Percentiles rank a stretch among this genome's conserved stretches.
phyloP scores from a whole-genome alignment of 2,329 filamentous ascomycete genomes.

The Exserohilum turcica region DNA sequence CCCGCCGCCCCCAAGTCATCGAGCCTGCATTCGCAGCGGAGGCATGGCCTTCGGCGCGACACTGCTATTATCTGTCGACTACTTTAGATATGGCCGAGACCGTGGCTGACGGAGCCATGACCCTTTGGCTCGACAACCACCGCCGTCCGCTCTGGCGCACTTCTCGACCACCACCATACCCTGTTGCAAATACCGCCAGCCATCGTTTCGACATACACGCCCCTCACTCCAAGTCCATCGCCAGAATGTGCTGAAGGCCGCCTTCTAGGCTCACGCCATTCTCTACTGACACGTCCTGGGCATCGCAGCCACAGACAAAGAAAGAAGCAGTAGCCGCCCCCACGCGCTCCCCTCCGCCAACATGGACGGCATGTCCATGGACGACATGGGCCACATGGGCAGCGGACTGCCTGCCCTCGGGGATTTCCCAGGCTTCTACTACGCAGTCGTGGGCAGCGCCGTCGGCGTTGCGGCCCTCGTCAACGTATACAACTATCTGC shows the following conservation, averaged over 20 bases:
- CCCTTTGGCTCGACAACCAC: neutral
- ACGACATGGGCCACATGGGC: conserved; percentile 45
- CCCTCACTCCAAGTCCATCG: neutral
- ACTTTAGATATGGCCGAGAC: conserved; percentile 10
- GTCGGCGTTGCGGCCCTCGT: conserved; percentile 52
- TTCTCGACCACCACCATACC: neutral
- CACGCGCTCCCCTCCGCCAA: conserved; percentile 12
- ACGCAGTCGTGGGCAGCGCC: conserved; percentile 55
- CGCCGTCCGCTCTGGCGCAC: neutral
- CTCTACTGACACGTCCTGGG: neutral
- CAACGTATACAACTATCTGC: conserved; percentile 54
- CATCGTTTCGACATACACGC: neutral
- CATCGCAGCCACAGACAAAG: conserved; percentile 11
- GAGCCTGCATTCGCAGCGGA: conserved; percentile 14
- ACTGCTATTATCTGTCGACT: conserved; percentile 16
- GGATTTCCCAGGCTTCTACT: conserved; percentile 59
- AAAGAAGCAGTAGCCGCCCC: conserved; percentile 4
- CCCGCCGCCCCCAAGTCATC: conserved; percentile 6
- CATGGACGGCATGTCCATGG: conserved; percentile 41
- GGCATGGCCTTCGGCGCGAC: conserved; percentile 11
- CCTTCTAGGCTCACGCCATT: neutral
- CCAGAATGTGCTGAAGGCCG: conserved; percentile 12
- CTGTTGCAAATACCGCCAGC: neutral
- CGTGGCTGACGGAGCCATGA: conserved; percentile 18
- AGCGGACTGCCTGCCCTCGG: conserved; percentile 54